Evolutionary conservation across 202 grass and related monocot genomes (phyloP).

Genomic region (Bolboschoenoplectus hybrid): DNA sequence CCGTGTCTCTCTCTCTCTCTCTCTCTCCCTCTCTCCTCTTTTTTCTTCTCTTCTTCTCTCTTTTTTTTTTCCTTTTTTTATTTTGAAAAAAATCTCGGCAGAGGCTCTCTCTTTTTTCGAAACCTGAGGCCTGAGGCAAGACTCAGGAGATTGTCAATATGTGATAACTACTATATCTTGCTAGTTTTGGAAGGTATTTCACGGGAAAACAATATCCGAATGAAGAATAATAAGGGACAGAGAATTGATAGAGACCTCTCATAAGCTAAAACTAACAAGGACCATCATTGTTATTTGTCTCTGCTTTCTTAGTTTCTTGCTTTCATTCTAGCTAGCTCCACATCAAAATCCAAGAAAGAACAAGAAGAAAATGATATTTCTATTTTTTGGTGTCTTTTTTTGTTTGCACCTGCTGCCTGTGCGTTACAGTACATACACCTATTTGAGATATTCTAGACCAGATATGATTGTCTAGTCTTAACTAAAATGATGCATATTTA

Average conservation of each 20-base stretch:
- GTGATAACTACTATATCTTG: background rate
- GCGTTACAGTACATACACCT: background rate
- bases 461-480: background rate
- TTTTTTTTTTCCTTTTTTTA: background rate
- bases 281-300: constrained; percentile 27
- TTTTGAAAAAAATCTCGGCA: background rate
- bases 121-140: background rate
- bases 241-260: constrained; percentile 25
- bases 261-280: constrained; percentile 30
- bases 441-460: background rate
- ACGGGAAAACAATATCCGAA: constrained; percentile 34
- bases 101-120: background rate
- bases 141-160: background rate
- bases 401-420: background rate
- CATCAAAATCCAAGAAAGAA: too few relatives aligned
- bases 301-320: background rate
- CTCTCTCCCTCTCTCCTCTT: background rate
- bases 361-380: background rate
- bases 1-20: background rate
- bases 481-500: background rate
- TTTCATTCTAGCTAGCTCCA: background rate
- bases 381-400: background rate
- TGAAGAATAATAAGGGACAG: constrained; percentile 30
- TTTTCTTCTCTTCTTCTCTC: background rate
- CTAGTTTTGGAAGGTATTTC: constrained; percentile 32